Evolutionary conservation across 805 yeast species (phyloP), one percentile per base, ranked within the genome.

Genomic region (Candida coquimbonensis): DNA sequence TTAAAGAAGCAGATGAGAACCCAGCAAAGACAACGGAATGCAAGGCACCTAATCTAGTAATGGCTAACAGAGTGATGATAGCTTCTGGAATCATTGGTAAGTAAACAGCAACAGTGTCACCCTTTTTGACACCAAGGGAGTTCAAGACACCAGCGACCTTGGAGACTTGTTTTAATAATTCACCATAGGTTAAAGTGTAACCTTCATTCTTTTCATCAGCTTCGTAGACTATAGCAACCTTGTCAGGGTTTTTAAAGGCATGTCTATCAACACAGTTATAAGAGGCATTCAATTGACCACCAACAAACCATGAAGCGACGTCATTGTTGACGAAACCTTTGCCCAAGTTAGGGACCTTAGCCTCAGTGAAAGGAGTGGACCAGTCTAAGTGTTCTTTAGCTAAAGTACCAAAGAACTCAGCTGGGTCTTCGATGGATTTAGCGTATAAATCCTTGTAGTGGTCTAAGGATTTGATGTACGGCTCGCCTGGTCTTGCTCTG

Each of bases 1-100:
- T 77, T 61, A 93, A 79, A 14, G 97, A 90, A 37, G 95, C 91
- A 29, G 96, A 83, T 27, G 95, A 83, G 65, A 86, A 86, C 7
- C 95, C 95, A 27, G 95, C 95, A 69, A 86, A 86, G 31, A 86
- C 83, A 34, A 85, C 93, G 3, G 91, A 83, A 64, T 86, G 95
- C 49, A 85, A 70, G 13, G 95, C 95, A 57, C 95, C 95, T 51
- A 86, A 70, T 66, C 95, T 74, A 37, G 78, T 76, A 59, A 85
- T 83, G 25, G 95, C 95, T 65, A 86, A 67, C 70, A 86, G 66
- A 26, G 93, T 78, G 47, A 83, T 70, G 43, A 86, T 67, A 36
- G 93, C 90, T 62, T 84, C 87, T 39, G 90, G 84, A 52, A 81
- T 82, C 93, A 85, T 86, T 57, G 95, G 95, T 70, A 86, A 71